These are phyloP conservation scores for Mariannaea sp. DNA, from an alignment of 2,329 filamentous ascomycete species.

Conservation along the genomic window DNA sequence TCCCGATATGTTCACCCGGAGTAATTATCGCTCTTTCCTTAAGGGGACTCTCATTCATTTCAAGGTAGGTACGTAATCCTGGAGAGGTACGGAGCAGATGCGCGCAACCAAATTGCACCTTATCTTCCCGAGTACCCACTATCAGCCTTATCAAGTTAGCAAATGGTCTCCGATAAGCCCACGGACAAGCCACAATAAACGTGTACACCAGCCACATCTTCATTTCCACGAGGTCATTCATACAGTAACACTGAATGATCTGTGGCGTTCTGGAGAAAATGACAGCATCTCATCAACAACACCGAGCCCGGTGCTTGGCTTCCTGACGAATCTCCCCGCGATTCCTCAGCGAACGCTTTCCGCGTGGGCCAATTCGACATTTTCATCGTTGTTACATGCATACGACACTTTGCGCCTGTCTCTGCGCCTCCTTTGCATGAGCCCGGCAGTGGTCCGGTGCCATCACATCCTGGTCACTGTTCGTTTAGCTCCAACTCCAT, in stretches of 20 bases:
- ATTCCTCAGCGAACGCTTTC: constrained; percentile 27
- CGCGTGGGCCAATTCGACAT: constrained; percentile 23
- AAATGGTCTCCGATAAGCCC: too few relatives aligned
- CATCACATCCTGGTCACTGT: constrained; percentile 27
- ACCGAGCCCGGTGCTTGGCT: constrained; percentile 18
- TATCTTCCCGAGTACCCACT: neutral
- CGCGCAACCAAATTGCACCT: too few relatives aligned
- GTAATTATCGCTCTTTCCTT: neutral
- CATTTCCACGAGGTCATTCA: neutral
- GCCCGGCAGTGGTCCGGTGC: constrained; percentile 29
- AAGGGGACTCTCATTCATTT: too few relatives aligned
- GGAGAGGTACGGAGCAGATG: too few relatives aligned
- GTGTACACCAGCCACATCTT: constrained; percentile 19
- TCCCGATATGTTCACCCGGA: constrained; percentile 1
- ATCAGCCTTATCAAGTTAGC: constrained; percentile 10
- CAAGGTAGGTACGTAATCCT: too few relatives aligned
- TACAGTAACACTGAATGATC: too few relatives aligned
- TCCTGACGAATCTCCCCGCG: constrained; percentile 15
- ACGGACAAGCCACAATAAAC: neutral
- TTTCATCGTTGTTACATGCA: constrained; percentile 1
- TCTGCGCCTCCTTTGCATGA: constrained; percentile 33
- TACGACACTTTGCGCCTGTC: constrained; percentile 10
- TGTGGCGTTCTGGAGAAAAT: constrained; percentile 28
- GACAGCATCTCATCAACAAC: constrained; percentile 26
- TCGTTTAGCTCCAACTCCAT: constrained; percentile 25